Percentiles rank a stretch among this genome's conserved stretches.
Conservation (phyloP, 441 rosid species). For the Heliophila coronopifolia region DNA sequence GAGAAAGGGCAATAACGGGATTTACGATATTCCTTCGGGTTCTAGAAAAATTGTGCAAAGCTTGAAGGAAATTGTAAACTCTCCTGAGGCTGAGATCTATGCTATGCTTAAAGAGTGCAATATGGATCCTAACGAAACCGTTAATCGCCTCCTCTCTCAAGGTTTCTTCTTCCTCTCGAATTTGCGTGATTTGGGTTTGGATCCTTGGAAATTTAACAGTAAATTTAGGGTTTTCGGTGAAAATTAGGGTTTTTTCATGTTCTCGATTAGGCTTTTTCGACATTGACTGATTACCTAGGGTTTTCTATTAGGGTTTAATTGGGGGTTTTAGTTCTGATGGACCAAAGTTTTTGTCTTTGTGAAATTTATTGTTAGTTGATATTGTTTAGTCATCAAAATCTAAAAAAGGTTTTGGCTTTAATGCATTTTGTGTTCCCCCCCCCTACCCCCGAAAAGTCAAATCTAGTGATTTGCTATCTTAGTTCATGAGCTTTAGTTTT, state of each 20-base stretch:
- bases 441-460: too few relatives aligned
- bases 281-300: slow-evolving; percentile 5
- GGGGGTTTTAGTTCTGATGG: slow-evolving; percentile 11
- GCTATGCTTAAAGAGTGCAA: slow-evolving; percentile 87
- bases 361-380: not conserved
- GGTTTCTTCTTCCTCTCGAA: slow-evolving; percentile 30
- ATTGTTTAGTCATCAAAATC: not conserved
- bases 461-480: not conserved
- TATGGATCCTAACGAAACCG: slow-evolving; percentile 99
- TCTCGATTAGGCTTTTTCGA: not conserved
- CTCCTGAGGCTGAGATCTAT: slow-evolving; percentile 87
- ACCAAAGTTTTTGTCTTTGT: not conserved
- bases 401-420: not conserved
- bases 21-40: slow-evolving; percentile 62
- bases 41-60: slow-evolving; percentile 87
- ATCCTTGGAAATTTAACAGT: too few relatives aligned
- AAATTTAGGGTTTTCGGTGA: not conserved
- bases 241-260: not conserved
- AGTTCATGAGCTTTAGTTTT: not conserved
- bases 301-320: slow-evolving; percentile 21
- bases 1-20: slow-evolving; percentile 50
- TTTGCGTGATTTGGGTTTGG: not conserved
- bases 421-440: slow-evolving; percentile 2
- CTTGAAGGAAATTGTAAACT: slow-evolving; percentile 90
- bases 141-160: slow-evolving; percentile 87